phyloP scores from a whole-genome alignment of 1,284 basidiomycete genomes.

The Fistulina hepatica region DNA sequence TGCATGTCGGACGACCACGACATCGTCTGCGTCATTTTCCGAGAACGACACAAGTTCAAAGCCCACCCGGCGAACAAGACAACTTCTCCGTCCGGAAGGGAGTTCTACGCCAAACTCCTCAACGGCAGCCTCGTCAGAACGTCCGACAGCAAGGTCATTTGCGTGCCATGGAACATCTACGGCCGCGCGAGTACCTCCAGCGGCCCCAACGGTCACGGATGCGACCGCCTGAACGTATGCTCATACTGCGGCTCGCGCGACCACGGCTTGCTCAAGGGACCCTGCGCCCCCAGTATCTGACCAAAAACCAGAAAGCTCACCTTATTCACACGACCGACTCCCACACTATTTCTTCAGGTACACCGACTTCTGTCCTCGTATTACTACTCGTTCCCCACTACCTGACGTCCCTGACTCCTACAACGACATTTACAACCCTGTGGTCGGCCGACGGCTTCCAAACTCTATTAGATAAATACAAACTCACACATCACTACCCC shows the following conservation, averaged over 20 bases:
- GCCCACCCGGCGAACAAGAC: too few species aligned
- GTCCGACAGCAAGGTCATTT: too few species aligned
- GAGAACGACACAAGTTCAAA: too few species aligned
- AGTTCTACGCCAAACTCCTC: too few species aligned
- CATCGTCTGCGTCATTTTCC: too few species aligned
- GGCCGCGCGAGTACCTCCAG: too few species aligned
- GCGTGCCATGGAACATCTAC: too few species aligned
- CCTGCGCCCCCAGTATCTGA: not conserved
- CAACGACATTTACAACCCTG: constrained; percentile 4
- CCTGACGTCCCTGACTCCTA: not conserved
- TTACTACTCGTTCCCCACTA: not conserved
- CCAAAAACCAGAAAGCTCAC: not conserved
- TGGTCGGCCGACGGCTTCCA: constrained; percentile 13
- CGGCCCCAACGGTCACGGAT: not conserved
- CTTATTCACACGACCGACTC: not conserved
- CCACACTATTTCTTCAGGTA: not conserved
- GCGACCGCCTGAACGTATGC: constrained; percentile 7
- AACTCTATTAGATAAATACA: constrained; percentile 5
- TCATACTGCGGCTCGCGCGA: constrained; percentile 9
- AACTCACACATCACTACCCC: constrained; percentile 19
- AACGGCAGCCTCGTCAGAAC: too few species aligned
- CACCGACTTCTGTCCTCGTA: not conserved
- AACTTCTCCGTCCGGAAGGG: too few species aligned
- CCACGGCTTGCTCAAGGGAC: constrained; percentile 1
- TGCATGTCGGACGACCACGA: too few species aligned